Evolutionary conservation across 2,329 filamentous ascomycete species (phyloP).

Genomic region (Talaromyces islandicus): DNA sequence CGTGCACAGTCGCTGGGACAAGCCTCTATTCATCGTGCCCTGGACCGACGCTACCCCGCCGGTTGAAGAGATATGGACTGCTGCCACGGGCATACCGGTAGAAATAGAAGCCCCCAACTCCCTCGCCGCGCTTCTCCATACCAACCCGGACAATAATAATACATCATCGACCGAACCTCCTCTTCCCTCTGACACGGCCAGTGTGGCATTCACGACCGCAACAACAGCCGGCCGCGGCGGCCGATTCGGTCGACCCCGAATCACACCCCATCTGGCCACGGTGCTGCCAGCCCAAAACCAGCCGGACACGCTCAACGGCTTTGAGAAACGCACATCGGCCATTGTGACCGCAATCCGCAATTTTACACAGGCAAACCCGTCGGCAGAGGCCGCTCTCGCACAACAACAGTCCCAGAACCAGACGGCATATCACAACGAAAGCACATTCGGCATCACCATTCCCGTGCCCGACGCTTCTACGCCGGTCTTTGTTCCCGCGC

Average conservation of each 20-base stretch:
- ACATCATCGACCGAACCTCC: conserved; percentile 11
- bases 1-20: conserved; percentile 60
- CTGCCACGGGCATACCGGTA: conserved; percentile 38
- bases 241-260: conserved; percentile 17
- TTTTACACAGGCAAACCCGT: conserved; percentile 34
- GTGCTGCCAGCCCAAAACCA: conserved; percentile 34
- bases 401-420: conserved; percentile 10
- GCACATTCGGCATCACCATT: conserved; percentile 27
- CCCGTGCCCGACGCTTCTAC: conserved; percentile 24
- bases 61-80: conserved; percentile 56
- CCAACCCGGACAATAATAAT: conserved; percentile 10
- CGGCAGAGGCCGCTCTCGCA: conserved; percentile 30
- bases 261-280: conserved; percentile 40
- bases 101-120: conserved; percentile 11
- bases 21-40: conserved; percentile 58
- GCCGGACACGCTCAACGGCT: conserved; percentile 35
- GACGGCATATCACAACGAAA: conserved; percentile 5
- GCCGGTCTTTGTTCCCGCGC: conserved; percentile 31
- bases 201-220: conserved; percentile 18
- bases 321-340: conserved; percentile 38
- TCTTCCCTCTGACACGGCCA: conserved; percentile 22
- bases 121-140: conserved; percentile 3
- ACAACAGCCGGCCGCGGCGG: conserved; percentile 16
- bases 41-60: conserved; percentile 52
- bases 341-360: conserved; percentile 36